Evolutionary conservation across 2,329 filamentous ascomycete genomes (phyloP).

Genomic region (Corynespora cassiicola): DNA sequence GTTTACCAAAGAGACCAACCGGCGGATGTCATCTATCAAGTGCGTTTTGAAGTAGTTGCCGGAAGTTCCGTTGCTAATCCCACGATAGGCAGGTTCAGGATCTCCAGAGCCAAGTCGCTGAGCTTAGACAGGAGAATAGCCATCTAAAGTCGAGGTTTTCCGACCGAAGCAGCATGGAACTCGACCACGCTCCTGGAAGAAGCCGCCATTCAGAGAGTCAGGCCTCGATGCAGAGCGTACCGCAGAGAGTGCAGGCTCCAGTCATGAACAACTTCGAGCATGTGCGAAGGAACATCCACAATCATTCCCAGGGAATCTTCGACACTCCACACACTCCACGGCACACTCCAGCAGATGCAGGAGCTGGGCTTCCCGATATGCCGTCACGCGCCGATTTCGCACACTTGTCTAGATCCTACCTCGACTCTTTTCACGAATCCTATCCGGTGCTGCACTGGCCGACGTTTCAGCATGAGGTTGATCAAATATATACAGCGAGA

Average conservation of each 20-base stretch:
- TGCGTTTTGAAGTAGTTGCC: constrained; percentile 50
- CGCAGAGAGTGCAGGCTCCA: constrained; percentile 62
- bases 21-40: constrained; percentile 99
- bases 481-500: constrained; percentile 74
- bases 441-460: constrained; percentile 91
- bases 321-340: constrained; percentile 76
- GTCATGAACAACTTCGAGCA: constrained; percentile 72
- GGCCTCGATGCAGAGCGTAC: constrained; percentile 7
- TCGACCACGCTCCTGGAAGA: constrained; percentile 44
- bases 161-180: constrained; percentile 54
- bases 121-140: constrained; percentile 79
- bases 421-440: constrained; percentile 76
- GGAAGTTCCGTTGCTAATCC: constrained; percentile 12
- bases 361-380: constrained; percentile 65
- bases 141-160: constrained; percentile 71
- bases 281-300: constrained; percentile 75
- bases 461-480: constrained; percentile 76
- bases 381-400: constrained; percentile 75
- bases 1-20: constrained; percentile 98
- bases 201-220: constrained; percentile 52
- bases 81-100: constrained; percentile 83
- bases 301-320: constrained; percentile 78
- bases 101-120: constrained; percentile 86
- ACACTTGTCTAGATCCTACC: constrained; percentile 76
- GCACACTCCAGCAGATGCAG: constrained; percentile 51